These are phyloP conservation scores for Pseudogymnoascus sp. DNA, from an alignment of 2,329 filamentous ascomycete genomes.

Conservation along the genomic window DNA sequence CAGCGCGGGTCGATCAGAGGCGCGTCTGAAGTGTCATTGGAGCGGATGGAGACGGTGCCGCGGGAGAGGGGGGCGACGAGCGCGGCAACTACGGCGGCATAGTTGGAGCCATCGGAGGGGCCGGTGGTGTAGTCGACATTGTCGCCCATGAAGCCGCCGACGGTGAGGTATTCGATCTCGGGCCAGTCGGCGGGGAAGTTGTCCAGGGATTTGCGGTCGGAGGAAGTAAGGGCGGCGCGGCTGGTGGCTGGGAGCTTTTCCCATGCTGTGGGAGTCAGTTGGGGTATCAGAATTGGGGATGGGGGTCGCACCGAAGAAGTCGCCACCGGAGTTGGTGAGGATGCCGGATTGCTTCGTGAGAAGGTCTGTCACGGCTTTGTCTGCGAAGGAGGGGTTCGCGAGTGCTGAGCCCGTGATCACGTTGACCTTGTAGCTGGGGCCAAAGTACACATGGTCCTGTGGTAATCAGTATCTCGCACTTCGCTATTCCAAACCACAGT, in stretches of 20 bases:
- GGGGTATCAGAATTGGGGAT: neutral
- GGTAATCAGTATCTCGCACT: neutral
- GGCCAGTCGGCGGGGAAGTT: constrained; percentile 9
- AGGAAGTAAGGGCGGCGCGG: neutral
- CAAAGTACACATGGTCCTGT: constrained; percentile 1
- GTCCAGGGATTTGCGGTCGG: neutral
- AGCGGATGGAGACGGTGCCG: constrained; percentile 38
- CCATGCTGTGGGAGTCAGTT: neutral
- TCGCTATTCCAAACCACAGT: constrained; percentile 22
- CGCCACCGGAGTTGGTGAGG: neutral
- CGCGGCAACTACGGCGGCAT: constrained; percentile 27
- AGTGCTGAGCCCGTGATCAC: neutral
- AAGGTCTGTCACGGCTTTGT: constrained; percentile 10
- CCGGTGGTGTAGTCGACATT: neutral
- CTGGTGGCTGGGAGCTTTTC: constrained; percentile 2
- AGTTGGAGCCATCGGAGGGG: constrained; percentile 29
- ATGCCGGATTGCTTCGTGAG: neutral
- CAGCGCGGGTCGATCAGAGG: constrained; percentile 39
- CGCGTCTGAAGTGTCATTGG: constrained; percentile 27
- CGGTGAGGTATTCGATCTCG: neutral
- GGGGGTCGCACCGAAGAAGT: neutral
- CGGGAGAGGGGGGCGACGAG: constrained; percentile 36
- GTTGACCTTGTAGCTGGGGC: neutral
- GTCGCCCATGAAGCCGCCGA: neutral
- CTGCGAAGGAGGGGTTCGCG: constrained; percentile 1